Evolutionary conservation across 768 basidiomycete genomes (phyloP).

Genomic region (Clavaria fumosa): DNA sequence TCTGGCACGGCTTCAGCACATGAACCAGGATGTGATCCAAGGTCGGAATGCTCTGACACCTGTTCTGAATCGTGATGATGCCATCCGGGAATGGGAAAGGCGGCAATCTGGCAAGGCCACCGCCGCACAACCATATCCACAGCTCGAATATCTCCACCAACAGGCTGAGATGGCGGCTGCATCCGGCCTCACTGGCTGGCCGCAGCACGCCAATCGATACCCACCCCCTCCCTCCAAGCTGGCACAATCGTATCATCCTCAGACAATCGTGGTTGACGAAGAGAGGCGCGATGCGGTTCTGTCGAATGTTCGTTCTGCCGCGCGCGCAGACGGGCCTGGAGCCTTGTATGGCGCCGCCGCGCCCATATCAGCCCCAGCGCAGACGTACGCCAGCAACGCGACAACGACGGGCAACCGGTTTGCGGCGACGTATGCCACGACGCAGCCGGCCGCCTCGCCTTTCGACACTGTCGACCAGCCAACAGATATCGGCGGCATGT

Average conservation of each 20-base stretch:
- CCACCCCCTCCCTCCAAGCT: constrained; percentile 50
- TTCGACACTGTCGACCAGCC: constrained; percentile 52
- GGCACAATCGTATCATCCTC: constrained; percentile 51
- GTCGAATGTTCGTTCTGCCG: constrained; percentile 59
- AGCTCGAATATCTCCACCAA: constrained; percentile 83
- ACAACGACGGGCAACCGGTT: constrained; percentile 47
- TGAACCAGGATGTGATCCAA: constrained; percentile 69
- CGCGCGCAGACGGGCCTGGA: constrained; percentile 30
- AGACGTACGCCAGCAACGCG: constrained; percentile 43
- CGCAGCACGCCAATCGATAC: constrained; percentile 27
- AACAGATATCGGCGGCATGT: constrained; percentile 52
- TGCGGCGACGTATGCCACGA: constrained; percentile 33
- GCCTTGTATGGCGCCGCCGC: constrained; percentile 30
- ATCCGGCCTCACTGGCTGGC: constrained; percentile 46
- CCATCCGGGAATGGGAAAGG: constrained; percentile 92
- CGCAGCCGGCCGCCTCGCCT: constrained; percentile 23
- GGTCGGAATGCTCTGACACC: constrained; percentile 81
- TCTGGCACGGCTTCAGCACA: constrained; percentile 74
- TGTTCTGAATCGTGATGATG: constrained; percentile 88
- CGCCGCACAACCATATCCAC: constrained; percentile 71
- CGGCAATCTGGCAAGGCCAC: constrained; percentile 59
- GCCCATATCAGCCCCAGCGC: constrained; percentile 62
- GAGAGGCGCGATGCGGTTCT: constrained; percentile 65
- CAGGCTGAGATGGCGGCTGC: constrained; percentile 73
- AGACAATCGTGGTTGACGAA: constrained; percentile 51